Evolutionary conservation across 2,329 filamentous ascomycete species (phyloP).

Genomic region (Exophiala viscosa): DNA sequence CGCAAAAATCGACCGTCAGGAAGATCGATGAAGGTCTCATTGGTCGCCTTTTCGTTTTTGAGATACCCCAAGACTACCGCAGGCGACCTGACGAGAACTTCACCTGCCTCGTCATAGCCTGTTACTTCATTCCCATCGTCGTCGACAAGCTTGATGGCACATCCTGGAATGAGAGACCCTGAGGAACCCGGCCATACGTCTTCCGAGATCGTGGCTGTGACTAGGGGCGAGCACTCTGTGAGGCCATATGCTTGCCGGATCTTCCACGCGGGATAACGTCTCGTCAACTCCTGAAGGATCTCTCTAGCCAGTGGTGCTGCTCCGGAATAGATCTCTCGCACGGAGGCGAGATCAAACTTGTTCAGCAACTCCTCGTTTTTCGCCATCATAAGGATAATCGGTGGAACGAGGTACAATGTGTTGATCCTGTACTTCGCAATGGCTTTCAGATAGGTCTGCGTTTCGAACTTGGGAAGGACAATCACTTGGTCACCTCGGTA

Average conservation of each 20-base stretch:
- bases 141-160: constrained; percentile 63
- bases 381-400: constrained; percentile 73
- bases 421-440: constrained; percentile 68
- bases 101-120: constrained; percentile 69
- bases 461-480: constrained; percentile 71
- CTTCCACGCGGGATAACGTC: constrained; percentile 60
- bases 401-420: constrained; percentile 68
- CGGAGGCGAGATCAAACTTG: constrained; percentile 68
- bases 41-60: constrained; percentile 77
- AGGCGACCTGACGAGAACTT: constrained; percentile 74
- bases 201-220: constrained; percentile 52
- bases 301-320: constrained; percentile 75
- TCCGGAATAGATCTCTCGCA: constrained; percentile 65
- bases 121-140: constrained; percentile 68
- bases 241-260: constrained; percentile 73
- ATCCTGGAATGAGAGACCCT: constrained; percentile 64
- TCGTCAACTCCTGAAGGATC: constrained; percentile 61
- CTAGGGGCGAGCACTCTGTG: constrained; percentile 72
- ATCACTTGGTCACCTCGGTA: constrained; percentile 72
- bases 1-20: constrained; percentile 65
- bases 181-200: constrained; percentile 71
- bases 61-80: constrained; percentile 78
- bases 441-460: constrained; percentile 59
- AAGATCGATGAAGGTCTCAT: constrained; percentile 71
- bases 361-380: constrained; percentile 59